These are phyloP conservation scores for Colletotrichum sp. DNA, from an alignment of 2,329 filamentous ascomycete genomes.

Conservation along the genomic window DNA sequence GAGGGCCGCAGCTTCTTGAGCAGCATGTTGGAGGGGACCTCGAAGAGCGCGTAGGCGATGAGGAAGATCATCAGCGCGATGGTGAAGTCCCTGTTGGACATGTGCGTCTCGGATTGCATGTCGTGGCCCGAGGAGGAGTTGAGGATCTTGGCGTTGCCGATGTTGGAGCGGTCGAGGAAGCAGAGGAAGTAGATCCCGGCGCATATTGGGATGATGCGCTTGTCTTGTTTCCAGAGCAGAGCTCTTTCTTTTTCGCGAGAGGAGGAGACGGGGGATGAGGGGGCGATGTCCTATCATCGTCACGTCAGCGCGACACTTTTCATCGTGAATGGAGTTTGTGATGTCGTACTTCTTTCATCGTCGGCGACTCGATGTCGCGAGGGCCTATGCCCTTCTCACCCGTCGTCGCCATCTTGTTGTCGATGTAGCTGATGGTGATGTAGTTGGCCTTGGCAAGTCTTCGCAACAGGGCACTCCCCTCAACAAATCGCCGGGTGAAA, in stretches of 20 bases:
- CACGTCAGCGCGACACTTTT: neutral
- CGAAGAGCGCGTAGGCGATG: conserved; percentile 45
- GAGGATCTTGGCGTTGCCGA: conserved; percentile 72
- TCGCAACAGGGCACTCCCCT: neutral
- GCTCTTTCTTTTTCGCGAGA: conserved; percentile 33
- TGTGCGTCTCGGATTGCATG: conserved; percentile 65
- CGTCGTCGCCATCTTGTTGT: neutral
- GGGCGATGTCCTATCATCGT: neutral
- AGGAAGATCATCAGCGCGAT: conserved; percentile 65
- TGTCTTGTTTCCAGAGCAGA: conserved; percentile 64
- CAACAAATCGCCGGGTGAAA: neutral
- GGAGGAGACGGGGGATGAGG: neutral
- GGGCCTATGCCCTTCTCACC: neutral
- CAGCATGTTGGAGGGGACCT: conserved; percentile 43
- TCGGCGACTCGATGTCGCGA: neutral
- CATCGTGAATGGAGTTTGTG: neutral
- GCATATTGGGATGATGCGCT: conserved; percentile 67
- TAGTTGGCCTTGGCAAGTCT: neutral
- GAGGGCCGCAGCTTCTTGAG: conserved; percentile 39
- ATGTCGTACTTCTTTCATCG: neutral
- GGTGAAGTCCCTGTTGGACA: conserved; percentile 67
- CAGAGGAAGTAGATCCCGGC: conserved; percentile 70
- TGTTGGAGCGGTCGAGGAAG: conserved; percentile 73
- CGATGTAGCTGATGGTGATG: neutral
- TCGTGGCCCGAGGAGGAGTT: conserved; percentile 66